Evolutionary conservation across 345 rosid genomes (phyloP).

Genomic region (Sisymbrium altissimum): DNA sequence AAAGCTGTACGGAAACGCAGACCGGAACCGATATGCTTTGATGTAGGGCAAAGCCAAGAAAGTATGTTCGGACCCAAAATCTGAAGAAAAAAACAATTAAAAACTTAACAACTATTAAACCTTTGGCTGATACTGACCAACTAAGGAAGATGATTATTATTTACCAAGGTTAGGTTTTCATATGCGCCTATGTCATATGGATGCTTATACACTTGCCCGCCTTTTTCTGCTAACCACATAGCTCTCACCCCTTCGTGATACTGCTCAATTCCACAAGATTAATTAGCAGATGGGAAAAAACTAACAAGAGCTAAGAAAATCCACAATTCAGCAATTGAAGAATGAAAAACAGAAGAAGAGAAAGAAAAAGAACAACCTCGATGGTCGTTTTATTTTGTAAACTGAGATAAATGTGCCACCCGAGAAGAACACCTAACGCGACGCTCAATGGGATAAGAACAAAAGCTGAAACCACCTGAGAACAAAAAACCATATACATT

Average conservation of each 20-base stretch:
- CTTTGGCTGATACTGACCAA: background rate
- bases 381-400: constrained; percentile 87
- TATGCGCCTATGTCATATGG: constrained; percentile 75
- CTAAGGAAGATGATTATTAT: constrained; percentile 6
- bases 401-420: constrained; percentile 85
- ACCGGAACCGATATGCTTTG: constrained; percentile 70
- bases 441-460: constrained; percentile 62
- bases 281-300: background rate
- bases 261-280: constrained; percentile 37
- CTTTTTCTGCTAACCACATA: constrained; percentile 92
- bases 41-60: constrained; percentile 72
- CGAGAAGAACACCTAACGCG: constrained; percentile 68
- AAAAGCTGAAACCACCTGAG: constrained; percentile 71
- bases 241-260: constrained; percentile 95
- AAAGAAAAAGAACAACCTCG: constrained; percentile 50
- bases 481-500: background rate
- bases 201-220: constrained; percentile 75
- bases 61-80: constrained; percentile 72
- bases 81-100: constrained; percentile 38
- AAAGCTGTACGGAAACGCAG: constrained; percentile 66
- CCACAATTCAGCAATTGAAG: background rate
- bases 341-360: background rate
- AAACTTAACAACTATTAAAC: background rate
- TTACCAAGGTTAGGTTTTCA: constrained; percentile 67
- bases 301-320: background rate